Conservation (phyloP, 805 yeast species). For the Cyberlindnera samutprakarnensis region DNA sequence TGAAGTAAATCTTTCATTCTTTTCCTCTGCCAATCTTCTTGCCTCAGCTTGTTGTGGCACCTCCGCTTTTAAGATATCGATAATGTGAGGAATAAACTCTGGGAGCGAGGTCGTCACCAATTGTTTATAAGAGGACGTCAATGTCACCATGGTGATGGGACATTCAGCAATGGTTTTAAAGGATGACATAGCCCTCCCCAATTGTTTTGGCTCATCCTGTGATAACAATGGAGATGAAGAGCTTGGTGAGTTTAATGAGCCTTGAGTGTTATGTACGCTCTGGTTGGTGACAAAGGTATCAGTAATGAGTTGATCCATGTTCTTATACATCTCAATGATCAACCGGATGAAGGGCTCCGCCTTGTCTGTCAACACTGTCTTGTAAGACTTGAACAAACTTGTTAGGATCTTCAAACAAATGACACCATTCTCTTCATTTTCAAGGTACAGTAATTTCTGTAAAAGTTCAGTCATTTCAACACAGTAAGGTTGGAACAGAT, state of each 20-base stretch:
- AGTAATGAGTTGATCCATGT: constrained; percentile 67
- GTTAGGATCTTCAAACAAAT: constrained; percentile 84
- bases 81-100: constrained; percentile 71
- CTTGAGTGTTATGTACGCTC: constrained; percentile 6
- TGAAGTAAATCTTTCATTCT: constrained; percentile 55
- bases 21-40: constrained; percentile 45
- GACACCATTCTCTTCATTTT: constrained; percentile 95
- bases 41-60: constrained; percentile 76
- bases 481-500: constrained; percentile 67
- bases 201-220: constrained; percentile 37
- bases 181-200: constrained; percentile 66
- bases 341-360: constrained; percentile 75
- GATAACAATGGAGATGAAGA: constrained; percentile 33
- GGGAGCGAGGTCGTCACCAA: constrained; percentile 67
- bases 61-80: constrained; percentile 65
- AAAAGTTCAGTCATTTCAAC: constrained; percentile 50
- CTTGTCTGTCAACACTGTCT: constrained; percentile 53
- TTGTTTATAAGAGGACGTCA: constrained; percentile 80
- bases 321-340: constrained; percentile 68
- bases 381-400: constrained; percentile 78
- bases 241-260: constrained; percentile 27
- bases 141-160: constrained; percentile 92
- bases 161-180: constrained; percentile 93
- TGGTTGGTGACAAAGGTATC: constrained; percentile 48
- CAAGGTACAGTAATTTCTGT: constrained; percentile 53